Percentiles rank a stretch among this genome's conserved stretches.
These are phyloP conservation scores for Apophysomyces sp. DNA, from an alignment of 371 early-diverging fungal species.

Conservation along the genomic window DNA sequence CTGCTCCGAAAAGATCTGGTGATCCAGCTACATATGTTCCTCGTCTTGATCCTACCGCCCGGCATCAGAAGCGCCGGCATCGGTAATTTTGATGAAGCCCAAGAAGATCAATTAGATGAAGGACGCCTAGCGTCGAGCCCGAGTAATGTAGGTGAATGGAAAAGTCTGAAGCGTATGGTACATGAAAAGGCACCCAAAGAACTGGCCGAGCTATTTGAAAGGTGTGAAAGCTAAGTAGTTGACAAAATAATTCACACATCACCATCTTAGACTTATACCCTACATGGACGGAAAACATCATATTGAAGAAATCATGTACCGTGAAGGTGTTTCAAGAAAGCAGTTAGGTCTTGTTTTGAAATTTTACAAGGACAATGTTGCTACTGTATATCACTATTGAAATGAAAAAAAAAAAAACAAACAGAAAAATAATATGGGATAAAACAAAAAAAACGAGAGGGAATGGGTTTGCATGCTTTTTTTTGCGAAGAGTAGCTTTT, in stretches of 20 bases:
- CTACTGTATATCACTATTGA: constrained; percentile 48
- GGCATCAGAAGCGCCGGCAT: constrained; percentile 15
- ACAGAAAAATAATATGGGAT: neutral
- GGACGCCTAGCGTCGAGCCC: constrained; percentile 12
- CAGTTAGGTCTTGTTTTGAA: constrained; percentile 62
- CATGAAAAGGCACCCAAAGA: constrained; percentile 54
- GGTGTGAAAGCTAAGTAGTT: constrained; percentile 24
- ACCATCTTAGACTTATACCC: constrained; percentile 49
- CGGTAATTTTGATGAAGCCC: constrained; percentile 20
- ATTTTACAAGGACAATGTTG: constrained; percentile 57
- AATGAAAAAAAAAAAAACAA: neutral
- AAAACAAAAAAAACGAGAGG: neutral
- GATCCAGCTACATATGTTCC: constrained; percentile 83
- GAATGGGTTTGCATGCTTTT: neutral
- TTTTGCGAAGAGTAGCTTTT: neutral
- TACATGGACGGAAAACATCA: constrained; percentile 83
- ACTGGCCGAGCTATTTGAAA: constrained; percentile 58
- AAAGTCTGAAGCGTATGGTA: constrained; percentile 25
- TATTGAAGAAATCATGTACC: constrained; percentile 81
- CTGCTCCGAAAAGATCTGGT: constrained; percentile 78
- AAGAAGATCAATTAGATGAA: neutral
- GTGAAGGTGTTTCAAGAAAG: constrained; percentile 67
- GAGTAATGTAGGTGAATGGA: constrained; percentile 15
- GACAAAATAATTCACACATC: neutral
- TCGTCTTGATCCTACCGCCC: constrained; percentile 61